Percentiles rank a stretch among this genome's conserved stretches.
phyloP scores from a whole-genome alignment of 2,329 filamentous ascomycete species.

The Pyrenophora seminiperda region DNA sequence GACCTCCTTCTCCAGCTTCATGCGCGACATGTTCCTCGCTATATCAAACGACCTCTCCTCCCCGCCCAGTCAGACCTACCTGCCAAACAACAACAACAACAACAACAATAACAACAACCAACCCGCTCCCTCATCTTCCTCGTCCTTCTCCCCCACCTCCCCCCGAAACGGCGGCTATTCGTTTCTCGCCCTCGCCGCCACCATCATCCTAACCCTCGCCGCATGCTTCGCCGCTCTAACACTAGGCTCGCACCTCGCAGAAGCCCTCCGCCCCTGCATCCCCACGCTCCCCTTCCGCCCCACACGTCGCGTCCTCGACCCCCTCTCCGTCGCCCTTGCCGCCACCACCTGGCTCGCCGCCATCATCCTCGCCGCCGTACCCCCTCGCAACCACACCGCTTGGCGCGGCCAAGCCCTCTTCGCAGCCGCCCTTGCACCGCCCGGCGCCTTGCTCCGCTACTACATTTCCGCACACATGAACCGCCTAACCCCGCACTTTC shows the following conservation, averaged over 20 bases:
- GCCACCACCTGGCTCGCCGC: conserved; percentile 80
- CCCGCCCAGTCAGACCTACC: conserved; percentile 50
- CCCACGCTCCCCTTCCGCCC: conserved; percentile 65
- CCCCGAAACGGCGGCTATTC: conserved; percentile 75
- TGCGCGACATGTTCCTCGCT: conserved; percentile 78
- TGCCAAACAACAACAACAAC: no score
- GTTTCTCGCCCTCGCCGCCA: conserved; percentile 78
- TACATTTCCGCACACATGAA: conserved; percentile 77
- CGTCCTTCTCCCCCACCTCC: conserved; percentile 40
- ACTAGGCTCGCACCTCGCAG: conserved; percentile 75
- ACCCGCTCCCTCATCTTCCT: conserved; percentile 34
- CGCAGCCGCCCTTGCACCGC: conserved; percentile 78
- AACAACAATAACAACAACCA: no score
- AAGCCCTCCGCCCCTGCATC: conserved; percentile 61
- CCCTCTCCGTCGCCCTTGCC: conserved; percentile 65
- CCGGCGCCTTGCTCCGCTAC: conserved; percentile 77
- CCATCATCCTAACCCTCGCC: conserved; percentile 73
- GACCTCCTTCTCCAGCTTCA: conserved; percentile 87
- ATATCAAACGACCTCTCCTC: conserved; percentile 73
- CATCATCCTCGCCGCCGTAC: conserved; percentile 71
- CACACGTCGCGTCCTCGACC: conserved; percentile 68
- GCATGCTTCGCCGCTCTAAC: conserved; percentile 73
- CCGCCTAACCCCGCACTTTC: conserved; percentile 67
- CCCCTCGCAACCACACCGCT: conserved; percentile 66
- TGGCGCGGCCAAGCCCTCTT: conserved; percentile 82